phyloP scores from a whole-genome alignment of 1,284 basidiomycete species.

The Malassezia psittaci region DNA sequence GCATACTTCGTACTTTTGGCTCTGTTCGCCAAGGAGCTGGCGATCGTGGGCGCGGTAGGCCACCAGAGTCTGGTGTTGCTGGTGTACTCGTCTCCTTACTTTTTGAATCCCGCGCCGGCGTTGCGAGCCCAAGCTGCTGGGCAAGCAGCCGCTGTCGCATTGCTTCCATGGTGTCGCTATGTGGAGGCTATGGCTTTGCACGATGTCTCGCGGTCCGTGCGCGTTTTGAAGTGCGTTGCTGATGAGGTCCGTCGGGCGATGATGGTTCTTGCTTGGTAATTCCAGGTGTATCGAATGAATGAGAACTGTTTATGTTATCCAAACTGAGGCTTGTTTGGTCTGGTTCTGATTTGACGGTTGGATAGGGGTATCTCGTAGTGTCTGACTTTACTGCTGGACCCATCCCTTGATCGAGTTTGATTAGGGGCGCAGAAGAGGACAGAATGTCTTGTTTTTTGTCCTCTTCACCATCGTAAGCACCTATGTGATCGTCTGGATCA shows the following conservation, averaged over 20 bases:
- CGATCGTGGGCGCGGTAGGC: background rate
- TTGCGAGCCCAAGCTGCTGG: slow-evolving; percentile 12
- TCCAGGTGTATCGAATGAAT: too few relatives aligned
- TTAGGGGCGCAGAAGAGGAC: too few relatives aligned
- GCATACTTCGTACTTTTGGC: slow-evolving; percentile 12
- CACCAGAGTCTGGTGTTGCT: background rate
- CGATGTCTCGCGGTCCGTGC: background rate
- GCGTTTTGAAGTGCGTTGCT: background rate
- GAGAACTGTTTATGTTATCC: too few relatives aligned
- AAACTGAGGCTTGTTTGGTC: too few relatives aligned
- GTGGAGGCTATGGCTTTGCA: background rate
- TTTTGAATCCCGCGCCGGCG: background rate
- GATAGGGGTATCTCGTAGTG: too few relatives aligned
- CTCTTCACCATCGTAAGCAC: background rate
- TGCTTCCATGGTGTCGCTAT: slow-evolving; percentile 13
- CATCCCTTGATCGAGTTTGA: too few relatives aligned
- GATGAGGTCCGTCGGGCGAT: background rate
- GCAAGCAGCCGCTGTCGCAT: slow-evolving; percentile 18
- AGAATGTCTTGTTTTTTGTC: background rate
- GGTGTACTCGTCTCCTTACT: background rate
- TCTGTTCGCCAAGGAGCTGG: slow-evolving; percentile 9
- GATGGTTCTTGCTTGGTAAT: background rate
- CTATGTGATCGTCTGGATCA: background rate
- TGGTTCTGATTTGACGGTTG: too few relatives aligned
- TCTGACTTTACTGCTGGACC: too few relatives aligned